Conservation (phyloP, 352 stramenopile genomes). For the Phytophthora citrophthora region DNA sequence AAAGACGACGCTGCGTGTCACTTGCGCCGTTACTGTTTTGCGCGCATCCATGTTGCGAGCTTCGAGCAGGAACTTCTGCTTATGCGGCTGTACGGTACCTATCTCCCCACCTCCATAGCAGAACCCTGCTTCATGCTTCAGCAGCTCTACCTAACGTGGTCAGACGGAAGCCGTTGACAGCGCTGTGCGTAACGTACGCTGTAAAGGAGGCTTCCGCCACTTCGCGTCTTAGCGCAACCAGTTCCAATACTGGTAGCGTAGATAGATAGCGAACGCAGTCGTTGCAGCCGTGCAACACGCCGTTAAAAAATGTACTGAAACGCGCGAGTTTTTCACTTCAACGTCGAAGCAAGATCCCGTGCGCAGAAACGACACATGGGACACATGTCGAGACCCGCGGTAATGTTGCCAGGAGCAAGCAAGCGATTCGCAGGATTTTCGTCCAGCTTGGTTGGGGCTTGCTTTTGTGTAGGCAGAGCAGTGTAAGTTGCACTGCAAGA, state of each 20-base stretch:
- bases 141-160: too few relatives aligned
- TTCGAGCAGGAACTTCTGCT: background rate
- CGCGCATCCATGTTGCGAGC: background rate
- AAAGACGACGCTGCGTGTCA: conserved; percentile 4
- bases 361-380: background rate
- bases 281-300: background rate
- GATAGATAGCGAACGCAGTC: background rate
- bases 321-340: background rate
- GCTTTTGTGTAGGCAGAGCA: too few relatives aligned
- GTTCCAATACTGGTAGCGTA: background rate
- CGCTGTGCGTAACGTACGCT: too few relatives aligned
- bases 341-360: background rate
- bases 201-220: too few relatives aligned
- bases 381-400: background rate
- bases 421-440: background rate
- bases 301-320: background rate
- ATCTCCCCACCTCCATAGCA: too few relatives aligned
- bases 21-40: background rate
- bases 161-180: too few relatives aligned
- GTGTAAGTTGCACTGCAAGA: too few relatives aligned
- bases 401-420: background rate
- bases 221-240: too few relatives aligned
- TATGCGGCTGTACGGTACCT: too few relatives aligned
- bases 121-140: too few relatives aligned
- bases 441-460: too few relatives aligned